Evolutionary conservation across 805 yeast genomes (phyloP).

Genomic region (Clavispora asparagi): DNA sequence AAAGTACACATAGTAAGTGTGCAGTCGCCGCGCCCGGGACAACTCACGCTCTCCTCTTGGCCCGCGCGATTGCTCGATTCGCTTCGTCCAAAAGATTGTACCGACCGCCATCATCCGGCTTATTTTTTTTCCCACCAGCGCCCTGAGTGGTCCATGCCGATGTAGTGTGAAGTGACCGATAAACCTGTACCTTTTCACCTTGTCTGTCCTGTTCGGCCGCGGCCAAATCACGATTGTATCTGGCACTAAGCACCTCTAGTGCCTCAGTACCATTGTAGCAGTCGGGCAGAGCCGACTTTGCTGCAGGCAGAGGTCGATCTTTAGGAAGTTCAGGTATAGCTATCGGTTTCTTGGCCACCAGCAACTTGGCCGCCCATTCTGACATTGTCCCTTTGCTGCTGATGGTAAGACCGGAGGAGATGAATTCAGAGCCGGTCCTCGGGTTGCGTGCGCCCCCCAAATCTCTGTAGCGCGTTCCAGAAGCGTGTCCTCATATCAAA

Average conservation of each 20-base stretch:
- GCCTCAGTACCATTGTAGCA: constrained; percentile 17
- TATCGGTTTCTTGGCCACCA: background rate
- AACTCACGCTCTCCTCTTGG: background rate
- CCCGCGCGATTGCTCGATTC: constrained; percentile 5
- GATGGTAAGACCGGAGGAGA: background rate
- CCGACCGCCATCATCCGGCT: constrained; percentile 4
- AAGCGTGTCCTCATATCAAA: background rate
- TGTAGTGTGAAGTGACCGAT: constrained; percentile 21
- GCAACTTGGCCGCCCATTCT: constrained; percentile 12
- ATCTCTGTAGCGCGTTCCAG: background rate
- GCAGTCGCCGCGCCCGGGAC: background rate
- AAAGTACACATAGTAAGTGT: background rate
- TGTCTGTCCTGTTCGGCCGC: constrained; percentile 17
- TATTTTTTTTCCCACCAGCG: constrained; percentile 1
- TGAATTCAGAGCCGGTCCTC: background rate
- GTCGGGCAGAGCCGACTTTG: constrained; percentile 1
- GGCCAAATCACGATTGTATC: constrained; percentile 14
- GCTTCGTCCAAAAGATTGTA: constrained; percentile 10
- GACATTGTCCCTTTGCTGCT: constrained; percentile 4
- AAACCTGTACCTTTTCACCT: constrained; percentile 15
- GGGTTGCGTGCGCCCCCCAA: background rate
- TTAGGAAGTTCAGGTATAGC: background rate
- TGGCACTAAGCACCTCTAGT: constrained; percentile 14
- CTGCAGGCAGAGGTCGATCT: background rate
- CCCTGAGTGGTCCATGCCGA: constrained; percentile 14